Evolutionary conservation across 2,329 filamentous ascomycete species (phyloP), one percentile per base, ranked within the genome.

Genomic region (Aspergillus pseudonomiae): DNA sequence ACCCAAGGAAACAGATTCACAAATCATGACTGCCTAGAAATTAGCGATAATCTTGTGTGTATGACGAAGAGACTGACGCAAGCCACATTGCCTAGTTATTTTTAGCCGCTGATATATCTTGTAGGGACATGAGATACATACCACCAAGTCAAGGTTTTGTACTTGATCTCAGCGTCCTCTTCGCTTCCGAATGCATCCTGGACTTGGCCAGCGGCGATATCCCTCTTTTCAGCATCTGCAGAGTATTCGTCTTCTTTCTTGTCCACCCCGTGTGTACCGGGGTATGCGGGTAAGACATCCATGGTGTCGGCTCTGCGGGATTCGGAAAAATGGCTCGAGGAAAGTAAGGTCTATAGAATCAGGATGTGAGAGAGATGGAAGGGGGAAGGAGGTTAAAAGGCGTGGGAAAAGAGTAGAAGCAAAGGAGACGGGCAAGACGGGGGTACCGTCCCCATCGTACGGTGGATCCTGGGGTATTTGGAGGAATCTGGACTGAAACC

Each of bases 1-100:
- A 12, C 85, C 85, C 1, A 87, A 77, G 14, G 83, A 85, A 41
- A 86, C 82, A 19, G 83, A 85, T 69, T 86, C 85, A 2, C 84
- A 84, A 32, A 86, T 80, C 81, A 86, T 85, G 2, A 21, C 43
- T 46, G 2, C 43, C 43, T 46, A 24, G 4, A 9, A 45, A 46
- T 46, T 24, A 46, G 43, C 2, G 43, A 46, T 46, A 12, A 3
- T 4, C 11, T 24, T 24, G 10, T 9, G n/a, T 14, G 43, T 10
- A 24, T 24, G 10, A 24, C 10, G 12, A 46, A 24, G 16, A n/a
- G 19, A 41, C 39, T 41, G 19, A 41, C 39, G 39, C 39, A 41
- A n/a, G 39, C 39, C 39, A 9, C 39, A 41, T 41, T 41, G 39
- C 39, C 39, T 41, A n/a, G 6, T 41, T n/a, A n/a, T 7, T n/a